Evolutionary conservation across 768 basidiomycete genomes (phyloP), one percentile per base, ranked within the genome.

Genomic region (Amanita fuliginea): DNA sequence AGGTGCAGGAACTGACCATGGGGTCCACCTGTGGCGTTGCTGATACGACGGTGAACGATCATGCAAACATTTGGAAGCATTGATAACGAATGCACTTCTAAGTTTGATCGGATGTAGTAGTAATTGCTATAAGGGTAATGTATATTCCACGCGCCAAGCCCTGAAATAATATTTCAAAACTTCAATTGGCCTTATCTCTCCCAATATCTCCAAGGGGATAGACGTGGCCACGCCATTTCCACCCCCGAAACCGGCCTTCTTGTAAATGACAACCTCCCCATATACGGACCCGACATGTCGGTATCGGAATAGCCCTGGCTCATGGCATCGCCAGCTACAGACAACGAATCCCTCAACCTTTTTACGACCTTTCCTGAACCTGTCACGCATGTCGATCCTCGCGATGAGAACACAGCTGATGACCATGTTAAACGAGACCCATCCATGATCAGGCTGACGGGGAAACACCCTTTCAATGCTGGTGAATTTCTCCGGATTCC

Each of bases 381-480:
- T 6, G 11, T 46, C 32, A 34, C 44, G 33, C 44, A n/a, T 3
- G 44, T 46, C 34, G 44, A 46, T n/a, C 34, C 32, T 35, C 44
- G 44, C 19, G 34, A 53, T 41, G 44, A 11, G 19, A 33, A 33
- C 14, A 62, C 62, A 8, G 62, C 63, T 1, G 64, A 64, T 42
- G 46, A 49, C 26, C 62, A 61, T 63, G 55, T 67, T 14, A 54
- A 54, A 11, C 60, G 66, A 45, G 67, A 70, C 54, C 51, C 56
- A 21, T 55, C 59, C 14, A 67, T 78, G 39, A 62, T 80, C 19
- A 69, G 76, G 2, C 55, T 80, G 46, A 81, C 79, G 4, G 76
- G 76, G 21, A 72, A 74, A 53, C 81, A 81, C 57, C 81, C 81
- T 0, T 79, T 81, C 67, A 83, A 82, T 59, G 55, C 61, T 26